phyloP scores from a whole-genome alignment of 768 basidiomycete genomes.

The Tulasnella sp. region DNA sequence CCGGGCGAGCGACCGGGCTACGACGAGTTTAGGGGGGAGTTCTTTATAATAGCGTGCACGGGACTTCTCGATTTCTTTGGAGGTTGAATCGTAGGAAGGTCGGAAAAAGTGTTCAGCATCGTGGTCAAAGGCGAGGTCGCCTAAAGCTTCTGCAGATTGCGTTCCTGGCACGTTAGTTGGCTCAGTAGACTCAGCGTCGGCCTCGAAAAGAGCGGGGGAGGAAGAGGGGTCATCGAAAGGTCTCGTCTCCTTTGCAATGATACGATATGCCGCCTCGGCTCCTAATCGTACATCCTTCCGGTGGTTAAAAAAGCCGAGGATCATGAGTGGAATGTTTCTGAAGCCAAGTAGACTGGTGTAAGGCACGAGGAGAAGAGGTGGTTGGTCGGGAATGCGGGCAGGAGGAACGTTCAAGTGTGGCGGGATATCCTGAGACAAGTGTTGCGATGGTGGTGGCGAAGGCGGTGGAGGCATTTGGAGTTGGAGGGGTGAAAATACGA shows the following conservation, averaged over 20 bases:
- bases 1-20: constrained; percentile 61
- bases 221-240: constrained; percentile 36
- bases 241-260: constrained; percentile 52
- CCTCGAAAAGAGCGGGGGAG: background rate
- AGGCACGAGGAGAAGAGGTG: constrained; percentile 66
- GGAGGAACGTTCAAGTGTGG: constrained; percentile 38
- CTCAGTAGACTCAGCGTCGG: background rate
- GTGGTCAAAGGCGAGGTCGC: constrained; percentile 68
- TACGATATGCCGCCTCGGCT: constrained; percentile 64
- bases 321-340: constrained; percentile 74
- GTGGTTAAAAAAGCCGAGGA: constrained; percentile 87
- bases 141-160: constrained; percentile 20
- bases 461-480: constrained; percentile 20
- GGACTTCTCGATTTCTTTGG: constrained; percentile 49
- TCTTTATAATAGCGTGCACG: constrained; percentile 65
- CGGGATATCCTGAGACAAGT: constrained; percentile 21
- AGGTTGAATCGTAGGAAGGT: constrained; percentile 38
- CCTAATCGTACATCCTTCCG: constrained; percentile 68
- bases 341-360: constrained; percentile 71
- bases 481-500: constrained; percentile 20
- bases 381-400: constrained; percentile 49
- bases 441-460: constrained; percentile 16
- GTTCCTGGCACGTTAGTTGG: background rate
- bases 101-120: constrained; percentile 57
- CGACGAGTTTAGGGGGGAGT: constrained; percentile 51